Evolutionary conservation across 163 green algal genomes (phyloP), one percentile per base, ranked within the genome.

Genomic region (Scenedesmus sp.): DNA sequence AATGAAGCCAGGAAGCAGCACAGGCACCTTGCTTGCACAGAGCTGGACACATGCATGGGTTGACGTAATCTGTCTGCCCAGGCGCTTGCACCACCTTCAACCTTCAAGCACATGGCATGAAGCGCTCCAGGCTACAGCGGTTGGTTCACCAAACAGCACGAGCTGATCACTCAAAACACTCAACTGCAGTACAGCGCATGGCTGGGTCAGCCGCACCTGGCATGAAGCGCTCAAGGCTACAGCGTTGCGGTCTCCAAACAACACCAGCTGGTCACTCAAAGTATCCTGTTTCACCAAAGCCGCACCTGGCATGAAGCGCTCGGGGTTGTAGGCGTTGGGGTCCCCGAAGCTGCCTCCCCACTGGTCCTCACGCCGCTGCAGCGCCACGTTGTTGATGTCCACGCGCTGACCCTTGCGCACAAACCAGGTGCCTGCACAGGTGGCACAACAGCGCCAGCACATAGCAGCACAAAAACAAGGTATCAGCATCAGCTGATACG

Each of bases 191-290:
- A 64, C 59, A 64, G 59, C 59, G 59, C 59, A 64, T 64, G 59
- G 7, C 34, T 46, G 34, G 34, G 34, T 46, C 34, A 46, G 34
- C 34, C 20, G 13, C 26, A 73, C 73, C 73, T 62, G 90, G 90
- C 90, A 93, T 85, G 85, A 91, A 91, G 23, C 90, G 74, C 0
- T 90, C 90, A 7, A 85, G 90, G 79, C 91, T 91, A 85, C 84
- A 93, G 13, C 70, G 86, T 70, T 84, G 70, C 70, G 86, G 84
- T 87, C 90, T 70, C 84, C 90, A 54, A 90, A 90, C 34, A 46
- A 46, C 34, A 46, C 34, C 34, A 46, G 34, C 34, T 46, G 34
- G 34, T 46, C 34, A 46, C 34, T 46, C 34, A 46, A 46, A 46
- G 34, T 46, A 0, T 46, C 34, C 34, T 46, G 34, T 46, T 46